Evolutionary conservation across 2,329 filamentous ascomycete genomes (phyloP).

Genomic region (Emmonsiellopsis sp.): DNA sequence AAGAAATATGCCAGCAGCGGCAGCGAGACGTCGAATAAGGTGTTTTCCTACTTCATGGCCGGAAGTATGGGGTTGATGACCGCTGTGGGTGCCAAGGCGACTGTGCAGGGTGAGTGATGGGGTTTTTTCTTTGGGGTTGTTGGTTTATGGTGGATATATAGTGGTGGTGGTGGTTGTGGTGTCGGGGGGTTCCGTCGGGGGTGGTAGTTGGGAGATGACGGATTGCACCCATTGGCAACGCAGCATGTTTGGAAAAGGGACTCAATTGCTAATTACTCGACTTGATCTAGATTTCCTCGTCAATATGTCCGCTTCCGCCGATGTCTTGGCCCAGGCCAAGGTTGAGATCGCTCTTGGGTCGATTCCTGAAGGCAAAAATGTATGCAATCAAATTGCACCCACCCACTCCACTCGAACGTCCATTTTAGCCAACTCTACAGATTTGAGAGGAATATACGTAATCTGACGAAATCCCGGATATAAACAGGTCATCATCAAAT

Average conservation of each 20-base stretch:
- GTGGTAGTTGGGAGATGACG: neutral
- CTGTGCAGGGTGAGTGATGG: conserved; percentile 74
- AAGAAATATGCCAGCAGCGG: conserved; percentile 71
- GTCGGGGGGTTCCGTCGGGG: conserved; percentile 1
- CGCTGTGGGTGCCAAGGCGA: conserved; percentile 92
- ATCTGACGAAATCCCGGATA: too few species aligned
- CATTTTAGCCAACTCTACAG: too few species aligned
- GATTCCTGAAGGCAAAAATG: conserved; percentile 99
- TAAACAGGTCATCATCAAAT: conserved; percentile 90
- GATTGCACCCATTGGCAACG: neutral
- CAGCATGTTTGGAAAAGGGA: conserved; percentile 3
- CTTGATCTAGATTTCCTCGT: conserved; percentile 78
- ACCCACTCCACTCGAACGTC: neutral
- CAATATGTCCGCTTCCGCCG: conserved; percentile 99
- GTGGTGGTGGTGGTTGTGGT: neutral
- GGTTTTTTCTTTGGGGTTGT: conserved; percentile 3
- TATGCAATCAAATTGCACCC: conserved; percentile 40
- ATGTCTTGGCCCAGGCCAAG: conserved; percentile 98
- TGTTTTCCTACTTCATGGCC: conserved; percentile 98
- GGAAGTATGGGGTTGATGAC: conserved; percentile 87
- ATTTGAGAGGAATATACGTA: too few species aligned
- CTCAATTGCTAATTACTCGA: conserved; percentile 20
- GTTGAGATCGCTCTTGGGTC: conserved; percentile 88
- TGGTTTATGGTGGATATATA: neutral
- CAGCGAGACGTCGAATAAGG: conserved; percentile 63